These are phyloP conservation scores for Mycena alexandri DNA, from an alignment of 768 basidiomycete genomes.

Conservation along the genomic window DNA sequence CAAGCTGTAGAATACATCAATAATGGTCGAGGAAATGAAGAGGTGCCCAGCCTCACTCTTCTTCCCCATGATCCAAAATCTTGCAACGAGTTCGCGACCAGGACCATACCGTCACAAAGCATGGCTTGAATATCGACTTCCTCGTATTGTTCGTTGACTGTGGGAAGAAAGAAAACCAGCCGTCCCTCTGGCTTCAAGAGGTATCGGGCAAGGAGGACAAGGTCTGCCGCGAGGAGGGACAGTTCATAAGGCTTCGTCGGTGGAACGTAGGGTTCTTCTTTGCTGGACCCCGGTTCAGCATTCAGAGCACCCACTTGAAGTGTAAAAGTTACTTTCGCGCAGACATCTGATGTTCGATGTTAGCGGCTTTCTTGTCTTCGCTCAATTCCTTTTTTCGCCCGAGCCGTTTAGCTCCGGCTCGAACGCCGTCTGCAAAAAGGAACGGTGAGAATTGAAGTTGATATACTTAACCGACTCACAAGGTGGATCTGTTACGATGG, in stretches of 20 bases:
- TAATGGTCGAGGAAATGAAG: neutral
- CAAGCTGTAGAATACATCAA: constrained; percentile 66
- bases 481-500: constrained; percentile 94
- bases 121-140: constrained; percentile 86
- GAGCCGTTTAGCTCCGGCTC: constrained; percentile 87
- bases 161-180: constrained; percentile 96
- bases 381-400: constrained; percentile 72
- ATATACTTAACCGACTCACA: constrained; percentile 63
- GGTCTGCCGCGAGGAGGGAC: constrained; percentile 82
- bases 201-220: constrained; percentile 85
- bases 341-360: constrained; percentile 51
- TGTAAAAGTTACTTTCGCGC: constrained; percentile 59
- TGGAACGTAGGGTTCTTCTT: constrained; percentile 83
- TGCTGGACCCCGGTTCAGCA: constrained; percentile 46
- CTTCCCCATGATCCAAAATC: constrained; percentile 97
- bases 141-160: constrained; percentile 91
- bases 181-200: constrained; percentile 88
- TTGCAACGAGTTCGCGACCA: constrained; percentile 91
- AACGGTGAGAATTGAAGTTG: neutral
- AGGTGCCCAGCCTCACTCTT: constrained; percentile 66
- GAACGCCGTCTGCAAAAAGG: constrained; percentile 81
- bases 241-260: constrained; percentile 95
- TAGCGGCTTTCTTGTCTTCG: constrained; percentile 52
- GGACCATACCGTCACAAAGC: constrained; percentile 88
- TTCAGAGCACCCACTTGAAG: neutral